Percentiles rank a stretch among this genome's conserved stretches.
These are phyloP conservation scores for Scutellaria galericulata DNA, from an alignment of 257 asterid genomes.

Conservation along the genomic window DNA sequence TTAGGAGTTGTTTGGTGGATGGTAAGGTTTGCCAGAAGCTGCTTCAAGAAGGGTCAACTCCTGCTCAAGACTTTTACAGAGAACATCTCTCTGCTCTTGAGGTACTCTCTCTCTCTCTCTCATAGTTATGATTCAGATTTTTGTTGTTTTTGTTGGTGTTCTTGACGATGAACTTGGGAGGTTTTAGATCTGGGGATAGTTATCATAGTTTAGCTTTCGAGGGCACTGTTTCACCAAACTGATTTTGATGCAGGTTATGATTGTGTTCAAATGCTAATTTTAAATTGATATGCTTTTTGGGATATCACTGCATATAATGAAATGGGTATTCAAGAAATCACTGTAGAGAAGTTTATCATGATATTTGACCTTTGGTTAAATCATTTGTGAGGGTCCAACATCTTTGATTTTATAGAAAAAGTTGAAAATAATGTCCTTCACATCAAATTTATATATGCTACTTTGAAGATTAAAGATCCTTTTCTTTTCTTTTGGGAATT, in stretches of 20 bases:
- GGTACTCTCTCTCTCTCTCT: conserved; percentile 44
- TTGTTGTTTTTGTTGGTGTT: conserved; percentile 3
- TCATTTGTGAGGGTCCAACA: conserved; percentile 1
- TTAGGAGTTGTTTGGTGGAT: conserved; percentile 71
- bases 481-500: not conserved
- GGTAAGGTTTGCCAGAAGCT: conserved; percentile 69
- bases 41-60: conserved; percentile 41
- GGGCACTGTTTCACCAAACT: conserved; percentile 5
- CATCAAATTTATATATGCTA: conserved; percentile 1
- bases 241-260: not conserved
- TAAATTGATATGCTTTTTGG: not conserved
- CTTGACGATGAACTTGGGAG: conserved; percentile 10
- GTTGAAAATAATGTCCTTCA: conserved; percentile 6
- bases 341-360: not conserved
- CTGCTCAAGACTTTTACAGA: conserved; percentile 46
- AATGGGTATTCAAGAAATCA: conserved; percentile 14
- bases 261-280: not conserved
- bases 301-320: not conserved
- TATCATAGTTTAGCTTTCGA: not conserved
- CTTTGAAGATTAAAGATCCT: not conserved
- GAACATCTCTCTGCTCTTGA: conserved; percentile 72
- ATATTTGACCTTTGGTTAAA: conserved; percentile 25
- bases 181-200: conserved; percentile 28
- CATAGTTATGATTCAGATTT: not conserved
- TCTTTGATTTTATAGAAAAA: not conserved